Percentiles rank a stretch among this genome's conserved stretches.
Conservation (phyloP, 306 rosid genomes). For the Inga oerstediana region DNA sequence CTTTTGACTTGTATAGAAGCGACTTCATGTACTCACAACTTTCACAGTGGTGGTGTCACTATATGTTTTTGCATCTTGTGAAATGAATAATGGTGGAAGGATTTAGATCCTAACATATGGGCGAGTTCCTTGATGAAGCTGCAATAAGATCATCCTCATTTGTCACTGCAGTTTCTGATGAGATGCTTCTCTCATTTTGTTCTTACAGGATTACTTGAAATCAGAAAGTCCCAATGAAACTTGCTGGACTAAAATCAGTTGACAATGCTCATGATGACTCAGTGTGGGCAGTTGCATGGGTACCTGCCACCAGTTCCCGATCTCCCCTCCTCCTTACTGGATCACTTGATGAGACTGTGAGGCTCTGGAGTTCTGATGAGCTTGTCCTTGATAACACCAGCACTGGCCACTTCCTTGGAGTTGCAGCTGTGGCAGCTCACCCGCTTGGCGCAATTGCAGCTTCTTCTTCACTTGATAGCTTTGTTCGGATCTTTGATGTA, state of each 20-base stretch:
- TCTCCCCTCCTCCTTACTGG: slow-evolving; percentile 86
- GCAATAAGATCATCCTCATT: background rate
- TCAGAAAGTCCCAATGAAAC: slow-evolving; percentile 59
- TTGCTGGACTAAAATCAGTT: slow-evolving; percentile 81
- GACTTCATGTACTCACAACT: background rate
- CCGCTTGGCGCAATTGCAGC: slow-evolving; percentile 67
- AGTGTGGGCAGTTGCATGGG: slow-evolving; percentile 95
- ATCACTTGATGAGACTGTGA: slow-evolving; percentile 91
- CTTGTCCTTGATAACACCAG: slow-evolving; percentile 56
- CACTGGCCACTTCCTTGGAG: slow-evolving; percentile 75
- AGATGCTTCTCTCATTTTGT: background rate
- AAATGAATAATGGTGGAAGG: background rate
- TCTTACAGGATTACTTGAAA: slow-evolving; percentile 3
- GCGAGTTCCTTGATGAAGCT: background rate
- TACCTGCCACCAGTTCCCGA: slow-evolving; percentile 73
- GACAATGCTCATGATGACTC: slow-evolving; percentile 95
- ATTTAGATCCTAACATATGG: background rate
- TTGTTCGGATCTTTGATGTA: slow-evolving; percentile 67
- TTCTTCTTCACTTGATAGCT: slow-evolving; percentile 73
- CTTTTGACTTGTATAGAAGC: background rate
- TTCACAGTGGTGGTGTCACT: background rate
- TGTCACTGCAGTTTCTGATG: background rate
- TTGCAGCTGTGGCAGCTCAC: slow-evolving; percentile 66
- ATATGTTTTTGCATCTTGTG: background rate
- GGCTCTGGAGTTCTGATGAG: slow-evolving; percentile 70